Evolutionary conservation across 1,139 yeast genomes (phyloP), one percentile per base, ranked within the genome.

Genomic region (Zygosaccharomyces sapae): DNA sequence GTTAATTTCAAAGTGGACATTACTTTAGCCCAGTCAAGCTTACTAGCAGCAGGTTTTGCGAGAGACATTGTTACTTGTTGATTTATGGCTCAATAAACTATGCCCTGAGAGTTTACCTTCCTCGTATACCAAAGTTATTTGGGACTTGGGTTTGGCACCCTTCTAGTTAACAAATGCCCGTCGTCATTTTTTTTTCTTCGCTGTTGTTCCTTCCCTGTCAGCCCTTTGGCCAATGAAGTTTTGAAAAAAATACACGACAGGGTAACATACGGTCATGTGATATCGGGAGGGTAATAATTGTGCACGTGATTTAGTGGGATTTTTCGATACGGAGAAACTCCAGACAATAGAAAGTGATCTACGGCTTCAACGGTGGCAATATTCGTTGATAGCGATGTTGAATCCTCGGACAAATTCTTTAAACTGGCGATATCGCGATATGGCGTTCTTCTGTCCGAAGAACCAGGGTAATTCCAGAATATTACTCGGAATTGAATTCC

Each of bases 1-100:
- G 96, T 82, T 69, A 92, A 80, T 52, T 97, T 96, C 68, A 92
- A 80, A 58, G 92, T 81, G 61, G 94, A 76, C 67, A 87, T 80
- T 67, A 92, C 83, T 74, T 84, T 83, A 68, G 94, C 82, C 97
- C 97, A 92, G 79, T 92, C 95, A 72, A 92, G 78, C 76, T 89
- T 90, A 67, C 86, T 76, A 65, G 94, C 81, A 63, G 88, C 92
- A 63, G 85, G 76, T 72, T 79, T 81, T 41, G 63, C 66, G 53
- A 65, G 54, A 38, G 67, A 57, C 68, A 65, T 65, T 25, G 24
- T 37, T 6, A 6, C 9, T 12, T 37, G 12, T 16, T 5, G 25
- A 22, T 22, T 22, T 22, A 7, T 22, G 9, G 2, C 8, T 22
- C 25, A 22, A 22, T 22, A 7, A 7, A 6, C 8, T 22, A 22